Base-by-base conservation (phyloP, 2,329 filamentous ascomycete genomes). In the Geosmithia putterillii region DNA sequence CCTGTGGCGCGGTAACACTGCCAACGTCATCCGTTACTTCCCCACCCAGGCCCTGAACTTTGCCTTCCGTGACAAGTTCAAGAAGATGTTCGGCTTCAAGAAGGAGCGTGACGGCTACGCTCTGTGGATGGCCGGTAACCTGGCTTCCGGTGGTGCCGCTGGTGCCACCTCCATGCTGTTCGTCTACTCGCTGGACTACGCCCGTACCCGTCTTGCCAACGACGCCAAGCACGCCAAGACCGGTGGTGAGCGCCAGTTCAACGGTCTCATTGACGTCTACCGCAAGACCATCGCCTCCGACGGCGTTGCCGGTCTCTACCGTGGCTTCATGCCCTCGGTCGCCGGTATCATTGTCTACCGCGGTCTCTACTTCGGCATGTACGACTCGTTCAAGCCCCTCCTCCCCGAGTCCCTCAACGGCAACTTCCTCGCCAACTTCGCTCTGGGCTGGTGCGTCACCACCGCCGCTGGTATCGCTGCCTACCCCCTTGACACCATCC, bases 11-110 rank as follows among this genome's bases (percentile, higher is more conserved):
- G 92, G 92, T 74, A 98, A 98, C 87, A 98, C 92, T 68, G 92
- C 92, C 87, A 98, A 98, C 84, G 92, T 98, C 73, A 95, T 98
- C 81, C 92, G 92, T 85, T 98, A 98, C 80, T 98, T 98, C 87
- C 92, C 92, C 60, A 98, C 92, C 70, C 92, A 98, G 82, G 92
- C 92, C 63, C 79, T 98, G 70, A 98, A 98, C 89, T 98, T 98
- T 67, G 92, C 92, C 69, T 98, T 98, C 92, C 92, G 92, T 73
- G 92, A 98, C 74, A 95, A 94, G 83, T 98, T 95, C 88, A 98
- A 98, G 88, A 79, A 84, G 66, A 94, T 98, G 89, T 98, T 98
- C 83, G 86, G 87, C 67, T 98, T 87, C 88, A 98, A 96, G 88
- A 96, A 96, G 86, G 92, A 98, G 53, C 83, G 83, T 74, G 92